A percentile compares a stretch with the other conserved stretches of the same genome.
Conservation (phyloP, 2,329 filamentous ascomycete species). For the Phaeosphaeria sp. region DNA sequence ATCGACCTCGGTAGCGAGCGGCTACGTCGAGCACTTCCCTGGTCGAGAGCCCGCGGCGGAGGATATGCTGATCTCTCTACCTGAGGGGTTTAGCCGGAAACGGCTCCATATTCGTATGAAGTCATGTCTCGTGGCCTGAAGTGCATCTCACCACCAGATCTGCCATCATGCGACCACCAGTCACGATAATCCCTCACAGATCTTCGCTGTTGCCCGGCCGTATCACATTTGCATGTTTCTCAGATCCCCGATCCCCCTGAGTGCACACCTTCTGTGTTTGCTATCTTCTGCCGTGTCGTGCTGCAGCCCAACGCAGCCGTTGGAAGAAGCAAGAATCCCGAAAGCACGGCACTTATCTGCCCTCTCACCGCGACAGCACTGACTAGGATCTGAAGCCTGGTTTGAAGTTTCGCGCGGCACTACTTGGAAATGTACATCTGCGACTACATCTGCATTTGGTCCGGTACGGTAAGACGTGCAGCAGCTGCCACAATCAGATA, state of each 20-base stretch:
- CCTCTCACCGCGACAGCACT: conserved; percentile 11
- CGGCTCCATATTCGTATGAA: conserved; percentile 19
- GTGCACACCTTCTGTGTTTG: conserved; percentile 11
- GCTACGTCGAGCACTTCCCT: conserved; percentile 18
- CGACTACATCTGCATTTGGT: conserved; percentile 23
- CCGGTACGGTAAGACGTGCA: conserved; percentile 23
- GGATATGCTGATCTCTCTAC: conserved; percentile 30
- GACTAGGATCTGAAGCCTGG: conserved; percentile 9
- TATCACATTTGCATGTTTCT: conserved; percentile 5
- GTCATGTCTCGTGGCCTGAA: conserved; percentile 27
- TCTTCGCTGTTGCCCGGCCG: conserved; percentile 14
- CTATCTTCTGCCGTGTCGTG: conserved; percentile 9
- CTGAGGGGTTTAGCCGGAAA: conserved; percentile 21
- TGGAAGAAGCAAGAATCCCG: conserved; percentile 20
- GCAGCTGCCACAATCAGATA: conserved; percentile 15
- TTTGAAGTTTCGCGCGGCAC: conserved; percentile 20
- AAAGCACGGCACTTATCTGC: conserved; percentile 20
- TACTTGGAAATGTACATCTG: conserved; percentile 19
- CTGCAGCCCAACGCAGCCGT: conserved; percentile 20
- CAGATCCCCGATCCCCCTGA: background rate
- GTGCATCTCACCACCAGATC: conserved; percentile 11
- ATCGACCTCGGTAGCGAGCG: conserved; percentile 36
- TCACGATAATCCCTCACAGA: conserved; percentile 7
- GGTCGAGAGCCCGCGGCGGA: conserved; percentile 16
- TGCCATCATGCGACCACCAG: conserved; percentile 20